Conservation (phyloP, 768 basidiomycete genomes). For the Leccinum subtestaceum region DNA sequence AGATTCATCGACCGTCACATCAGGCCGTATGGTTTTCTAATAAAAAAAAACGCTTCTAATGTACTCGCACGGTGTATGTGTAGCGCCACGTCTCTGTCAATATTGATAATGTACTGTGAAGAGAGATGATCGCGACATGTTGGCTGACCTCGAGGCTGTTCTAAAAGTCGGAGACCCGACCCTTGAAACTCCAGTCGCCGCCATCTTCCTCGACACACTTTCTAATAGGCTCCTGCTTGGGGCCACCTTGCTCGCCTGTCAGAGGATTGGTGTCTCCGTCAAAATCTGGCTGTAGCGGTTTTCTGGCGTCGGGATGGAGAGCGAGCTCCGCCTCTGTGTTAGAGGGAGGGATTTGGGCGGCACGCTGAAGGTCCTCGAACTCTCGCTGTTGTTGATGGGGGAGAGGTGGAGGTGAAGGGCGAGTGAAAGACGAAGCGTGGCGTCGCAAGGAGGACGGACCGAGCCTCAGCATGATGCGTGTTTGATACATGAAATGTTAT, state of each 20-base stretch:
- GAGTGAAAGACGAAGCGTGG: conserved; percentile 39
- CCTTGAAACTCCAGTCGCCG: conserved; percentile 91
- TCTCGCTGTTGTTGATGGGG: conserved; percentile 76
- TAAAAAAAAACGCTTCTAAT: conserved; percentile 13
- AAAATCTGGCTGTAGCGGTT: conserved; percentile 62
- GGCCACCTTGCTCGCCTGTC: conserved; percentile 85
- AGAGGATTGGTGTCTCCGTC: conserved; percentile 76
- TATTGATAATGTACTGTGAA: conserved; percentile 8
- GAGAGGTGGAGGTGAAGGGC: conserved; percentile 73
- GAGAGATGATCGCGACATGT: background rate
- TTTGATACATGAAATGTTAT: background rate
- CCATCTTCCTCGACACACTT: conserved; percentile 50
- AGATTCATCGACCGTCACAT: background rate
- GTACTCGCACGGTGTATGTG: conserved; percentile 13
- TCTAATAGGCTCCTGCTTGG: conserved; percentile 78
- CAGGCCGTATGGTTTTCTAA: background rate
- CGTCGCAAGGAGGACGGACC: conserved; percentile 9
- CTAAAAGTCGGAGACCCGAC: conserved; percentile 83
- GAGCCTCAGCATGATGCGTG: background rate
- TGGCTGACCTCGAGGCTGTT: background rate
- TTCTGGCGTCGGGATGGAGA: conserved; percentile 68
- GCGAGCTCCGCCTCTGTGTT: conserved; percentile 43
- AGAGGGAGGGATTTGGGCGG: conserved; percentile 47
- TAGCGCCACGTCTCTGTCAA: conserved; percentile 13
- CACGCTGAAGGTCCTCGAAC: conserved; percentile 78